Evolutionary conservation across 257 asterid genomes (phyloP).

Genomic region (Verbascum thapsus): DNA sequence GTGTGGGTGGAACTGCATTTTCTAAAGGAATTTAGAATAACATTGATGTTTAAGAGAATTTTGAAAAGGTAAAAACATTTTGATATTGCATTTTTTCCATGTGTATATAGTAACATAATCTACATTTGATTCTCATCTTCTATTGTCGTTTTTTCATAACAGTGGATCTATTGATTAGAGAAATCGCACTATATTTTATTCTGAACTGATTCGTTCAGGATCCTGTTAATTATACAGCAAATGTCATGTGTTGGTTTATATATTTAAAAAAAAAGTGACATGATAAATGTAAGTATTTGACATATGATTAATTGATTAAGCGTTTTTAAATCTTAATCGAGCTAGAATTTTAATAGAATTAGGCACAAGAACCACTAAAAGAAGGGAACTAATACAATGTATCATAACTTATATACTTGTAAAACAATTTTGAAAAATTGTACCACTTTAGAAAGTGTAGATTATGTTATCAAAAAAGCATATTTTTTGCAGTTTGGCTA

Average conservation of each 20-base stretch:
- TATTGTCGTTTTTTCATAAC: no score
- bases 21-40: background rate
- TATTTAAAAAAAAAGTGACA: no score
- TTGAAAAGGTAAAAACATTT: background rate
- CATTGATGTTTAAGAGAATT: slow-evolving; percentile 1
- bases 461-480: slow-evolving; percentile 31
- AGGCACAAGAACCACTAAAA: slow-evolving; percentile 7
- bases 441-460: slow-evolving; percentile 6
- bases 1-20: background rate
- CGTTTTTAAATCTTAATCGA: no score
- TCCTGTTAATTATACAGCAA: no score
- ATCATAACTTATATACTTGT: no score
- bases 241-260: no score
- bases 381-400: background rate
- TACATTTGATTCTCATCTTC: background rate
- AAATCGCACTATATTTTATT: no score
- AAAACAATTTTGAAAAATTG: background rate
- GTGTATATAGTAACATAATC: background rate
- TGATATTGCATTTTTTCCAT: background rate
- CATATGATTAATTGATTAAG: no score
- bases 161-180: no score
- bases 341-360: no score
- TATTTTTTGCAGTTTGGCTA: slow-evolving; percentile 30
- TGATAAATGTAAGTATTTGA: no score
- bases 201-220: no score